These are phyloP conservation scores for Ustilago loliicola DNA, from an alignment of 1,284 basidiomycete genomes.

Conservation along the genomic window DNA sequence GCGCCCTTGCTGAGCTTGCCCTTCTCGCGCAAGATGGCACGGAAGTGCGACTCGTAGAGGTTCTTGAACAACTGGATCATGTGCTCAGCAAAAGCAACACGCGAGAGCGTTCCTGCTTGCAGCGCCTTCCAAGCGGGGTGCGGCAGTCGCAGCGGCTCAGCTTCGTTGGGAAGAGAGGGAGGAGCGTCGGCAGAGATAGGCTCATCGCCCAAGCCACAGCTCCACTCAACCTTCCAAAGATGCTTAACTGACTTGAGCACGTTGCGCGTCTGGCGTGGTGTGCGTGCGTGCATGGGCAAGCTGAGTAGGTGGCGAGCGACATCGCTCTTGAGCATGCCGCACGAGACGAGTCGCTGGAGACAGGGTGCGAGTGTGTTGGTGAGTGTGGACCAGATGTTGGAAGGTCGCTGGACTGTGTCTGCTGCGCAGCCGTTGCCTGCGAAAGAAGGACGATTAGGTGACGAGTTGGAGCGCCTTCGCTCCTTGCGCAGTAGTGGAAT, in stretches of 20 bases:
- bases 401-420: constrained; percentile 16
- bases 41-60: constrained; percentile 71
- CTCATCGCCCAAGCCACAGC: constrained; percentile 65
- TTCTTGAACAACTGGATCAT: constrained; percentile 70
- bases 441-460: constrained; percentile 37
- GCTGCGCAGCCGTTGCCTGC: constrained; percentile 4
- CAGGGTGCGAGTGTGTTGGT: constrained; percentile 70
- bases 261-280: constrained; percentile 68
- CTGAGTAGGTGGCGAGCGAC: constrained; percentile 70
- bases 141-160: constrained; percentile 64
- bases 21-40: constrained; percentile 68
- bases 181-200: constrained; percentile 22
- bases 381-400: constrained; percentile 71
- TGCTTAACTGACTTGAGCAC: constrained; percentile 70
- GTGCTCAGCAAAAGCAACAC: constrained; percentile 70
- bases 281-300: constrained; percentile 71
- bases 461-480: constrained; percentile 50
- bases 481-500: constrained; percentile 40
- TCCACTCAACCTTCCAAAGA: constrained; percentile 70
- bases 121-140: constrained; percentile 71
- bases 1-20: constrained; percentile 70
- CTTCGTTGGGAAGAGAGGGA: constrained; percentile 48
- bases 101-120: constrained; percentile 68
- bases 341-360: constrained; percentile 71
- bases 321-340: constrained; percentile 71